Evolutionary conservation across 305 asterid species (phyloP), one percentile per base, ranked within the genome.

Genomic region (Nicotiana rustica): DNA sequence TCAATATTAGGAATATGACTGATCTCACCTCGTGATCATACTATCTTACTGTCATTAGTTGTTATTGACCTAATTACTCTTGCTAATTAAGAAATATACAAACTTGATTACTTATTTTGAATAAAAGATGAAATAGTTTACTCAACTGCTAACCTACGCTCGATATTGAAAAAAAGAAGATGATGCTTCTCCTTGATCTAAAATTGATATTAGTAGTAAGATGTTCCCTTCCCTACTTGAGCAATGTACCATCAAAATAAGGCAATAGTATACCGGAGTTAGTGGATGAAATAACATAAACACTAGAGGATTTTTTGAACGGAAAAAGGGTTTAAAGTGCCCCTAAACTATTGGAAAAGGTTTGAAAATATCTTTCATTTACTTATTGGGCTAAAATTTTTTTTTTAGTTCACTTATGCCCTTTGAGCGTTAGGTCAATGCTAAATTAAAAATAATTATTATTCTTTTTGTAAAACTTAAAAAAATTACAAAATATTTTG

Each of bases 21-120:
- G n/a, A 81, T 81, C 83, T 67, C 49, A 44, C 60, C 78, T 70
- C 78, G 78, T 70, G 60, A 44, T 12, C 36, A 47, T 13, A 44
- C 60, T 44, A 44, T 44, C 12, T 71, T 71, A 71, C 10, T 18
- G 1, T 38, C 5, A 70, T 70, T 70, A 70, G 57, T 13, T 67
- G 36, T 29, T 7, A 18, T 5, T 79, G 47, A 41, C 38, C 60
- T n/a, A 61, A 81, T 44, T 69, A 69, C 36, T 70, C 19, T 3
- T 19, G 56, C 36, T 12, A 70, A 19, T 19, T 70, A 70, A 44
- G 36, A 68, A 6, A 31, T 17, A n/a, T n/a, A 41, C 19, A 69
- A 69, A 71, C 38, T 21, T 44, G 13, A 71, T 7, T 10, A 10
- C 18, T 70, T 19, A 17, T 70, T 44, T 41, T 7, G 12, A 5